phyloP scores from a whole-genome alignment of 2,329 filamentous ascomycete species.

The Paradendryphiella salina region DNA sequence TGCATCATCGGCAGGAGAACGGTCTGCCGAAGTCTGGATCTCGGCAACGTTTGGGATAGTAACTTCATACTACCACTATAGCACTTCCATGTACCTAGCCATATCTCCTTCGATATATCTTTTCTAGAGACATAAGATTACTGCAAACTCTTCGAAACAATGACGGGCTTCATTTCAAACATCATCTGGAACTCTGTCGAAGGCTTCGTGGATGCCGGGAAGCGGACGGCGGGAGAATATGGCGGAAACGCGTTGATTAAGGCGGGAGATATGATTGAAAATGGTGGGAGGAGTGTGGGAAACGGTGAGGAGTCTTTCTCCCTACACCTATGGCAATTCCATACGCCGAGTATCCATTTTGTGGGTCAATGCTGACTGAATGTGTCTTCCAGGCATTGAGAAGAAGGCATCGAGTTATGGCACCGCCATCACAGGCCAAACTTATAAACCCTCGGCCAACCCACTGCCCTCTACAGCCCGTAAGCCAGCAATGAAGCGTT shows the following conservation, averaged over 20 bases:
- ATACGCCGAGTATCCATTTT: neutral
- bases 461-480: constrained; percentile 37
- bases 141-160: constrained; percentile 6
- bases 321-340: neutral
- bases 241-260: constrained; percentile 46
- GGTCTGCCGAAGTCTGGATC: constrained; percentile 4
- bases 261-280: constrained; percentile 46
- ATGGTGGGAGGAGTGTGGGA: constrained; percentile 37
- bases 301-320: constrained; percentile 29
- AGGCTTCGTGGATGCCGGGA: constrained; percentile 46
- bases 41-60: neutral
- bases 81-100: neutral
- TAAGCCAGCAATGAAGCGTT: constrained; percentile 39
- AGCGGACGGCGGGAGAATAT: constrained; percentile 43
- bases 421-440: constrained; percentile 35
- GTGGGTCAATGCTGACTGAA: neutral
- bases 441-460: constrained; percentile 33
- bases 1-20: constrained; percentile 23
- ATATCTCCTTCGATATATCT: neutral
- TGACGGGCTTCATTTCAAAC: constrained; percentile 43
- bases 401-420: constrained; percentile 38
- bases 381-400: constrained; percentile 32
- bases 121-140: neutral
- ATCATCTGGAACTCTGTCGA: constrained; percentile 46
- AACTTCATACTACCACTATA: neutral